Evolutionary conservation across 2,329 filamentous ascomycete species (phyloP), one percentile per base, ranked within the genome.

Genomic region (Colletotrichum tropicicola): DNA sequence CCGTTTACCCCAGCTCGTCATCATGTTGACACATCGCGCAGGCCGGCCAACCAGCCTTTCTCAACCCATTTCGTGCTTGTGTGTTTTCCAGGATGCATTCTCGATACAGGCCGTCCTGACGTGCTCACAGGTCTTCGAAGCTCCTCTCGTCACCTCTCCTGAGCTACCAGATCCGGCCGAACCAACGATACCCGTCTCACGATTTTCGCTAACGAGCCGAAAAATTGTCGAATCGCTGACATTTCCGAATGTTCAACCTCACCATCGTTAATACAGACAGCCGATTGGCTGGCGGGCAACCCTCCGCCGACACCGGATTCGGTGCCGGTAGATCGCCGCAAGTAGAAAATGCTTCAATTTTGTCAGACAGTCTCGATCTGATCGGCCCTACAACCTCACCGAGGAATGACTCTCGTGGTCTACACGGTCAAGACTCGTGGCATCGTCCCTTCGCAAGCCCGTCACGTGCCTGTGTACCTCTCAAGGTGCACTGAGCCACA

Each of bases 1-100:
- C 49, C 55, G 55, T 47, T 39, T 48, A 52, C 48, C 41, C 44
- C 32, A 27, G 56, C 37, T 59, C 13, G 41, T 37, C 48, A 35
- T 48, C 30, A 53, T 47, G 15, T 15, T 60, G 19, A 39, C 9
- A 17, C 45, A 5, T 48, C 27, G 25, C 15, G n/a, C 9, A 17
- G 45, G 15, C n/a, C n/a, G n/a, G n/a, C n/a, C 17, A 17, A 41
- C 17, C 17, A 10, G 15, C 6, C 37, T 15, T 9, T 8, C 7
- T 7, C 37, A 10, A 41, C 9, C 4, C 5, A 8, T 8, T 9
- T 41, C 5, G 12, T 35, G 32, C 37, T n/a, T n/a, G n/a, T n/a
- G n/a, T n/a, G n/a, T n/a, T n/a, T n/a, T n/a, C n/a, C n/a, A n/a
- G n/a, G n/a, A n/a, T n/a, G n/a, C n/a, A n/a, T n/a, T n/a, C n/a